These are phyloP conservation scores for Dissophora globulifera DNA, from an alignment of 192 early-diverging fungal species.

Conservation along the genomic window DNA sequence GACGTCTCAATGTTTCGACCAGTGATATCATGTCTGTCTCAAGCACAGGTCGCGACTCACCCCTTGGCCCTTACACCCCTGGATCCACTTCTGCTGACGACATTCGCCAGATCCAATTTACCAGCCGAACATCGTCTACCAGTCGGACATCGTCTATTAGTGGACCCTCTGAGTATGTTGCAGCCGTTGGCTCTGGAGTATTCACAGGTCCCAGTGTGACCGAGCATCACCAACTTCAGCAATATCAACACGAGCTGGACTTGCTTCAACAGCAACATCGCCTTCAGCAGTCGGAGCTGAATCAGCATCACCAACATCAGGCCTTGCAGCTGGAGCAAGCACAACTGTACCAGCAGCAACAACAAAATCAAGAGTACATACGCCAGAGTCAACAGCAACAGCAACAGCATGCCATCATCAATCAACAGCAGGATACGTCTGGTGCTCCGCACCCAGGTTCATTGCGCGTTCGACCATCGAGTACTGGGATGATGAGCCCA, in stretches of 20 bases:
- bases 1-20: neutral
- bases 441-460: neutral
- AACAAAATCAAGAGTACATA: conserved; percentile 23
- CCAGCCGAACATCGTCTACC: neutral
- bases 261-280: conserved; percentile 38
- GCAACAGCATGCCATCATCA: neutral
- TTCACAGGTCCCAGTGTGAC: neutral
- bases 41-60: neutral
- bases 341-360: conserved; percentile 36
- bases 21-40: neutral
- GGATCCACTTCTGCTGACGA: neutral
- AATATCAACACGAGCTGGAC: conserved; percentile 26
- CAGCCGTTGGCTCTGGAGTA: neutral
- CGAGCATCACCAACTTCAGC: conserved; percentile 12
- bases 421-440: no score
- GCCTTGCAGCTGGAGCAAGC: conserved; percentile 35
- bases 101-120: neutral
- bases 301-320: conserved; percentile 41
- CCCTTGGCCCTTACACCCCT: neutral
- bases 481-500: conserved; percentile 6
- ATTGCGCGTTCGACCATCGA: neutral
- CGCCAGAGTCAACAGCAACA: conserved; percentile 11
- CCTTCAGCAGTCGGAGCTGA: conserved; percentile 24
- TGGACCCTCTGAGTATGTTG: neutral
- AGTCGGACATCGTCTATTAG: conserved; percentile 2